A percentile compares a stretch with the other conserved stretches of the same genome.
These are phyloP conservation scores for Dimargaris verticillata DNA, from an alignment of 192 early-diverging fungal species.

Conservation along the genomic window DNA sequence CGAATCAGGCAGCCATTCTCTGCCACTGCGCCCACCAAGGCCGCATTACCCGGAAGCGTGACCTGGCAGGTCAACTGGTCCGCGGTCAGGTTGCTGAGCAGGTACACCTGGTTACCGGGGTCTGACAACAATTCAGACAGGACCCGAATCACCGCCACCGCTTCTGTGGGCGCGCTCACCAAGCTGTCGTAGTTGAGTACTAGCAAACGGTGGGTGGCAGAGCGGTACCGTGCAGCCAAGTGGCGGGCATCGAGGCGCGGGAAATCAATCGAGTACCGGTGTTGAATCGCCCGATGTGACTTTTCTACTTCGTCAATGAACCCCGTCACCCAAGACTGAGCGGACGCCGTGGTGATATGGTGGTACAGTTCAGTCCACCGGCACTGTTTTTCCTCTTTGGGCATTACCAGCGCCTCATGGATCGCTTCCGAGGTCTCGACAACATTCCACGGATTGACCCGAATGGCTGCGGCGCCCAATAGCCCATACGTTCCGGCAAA, in stretches of 20 bases:
- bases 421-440: conserved; percentile 74
- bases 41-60: conserved; percentile 41
- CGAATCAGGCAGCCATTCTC: conserved; percentile 62
- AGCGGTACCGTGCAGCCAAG: background rate
- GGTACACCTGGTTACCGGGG: conserved; percentile 51
- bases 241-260: conserved; percentile 20
- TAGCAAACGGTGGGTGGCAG: conserved; percentile 8
- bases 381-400: conserved; percentile 47
- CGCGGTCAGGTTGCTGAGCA: conserved; percentile 57
- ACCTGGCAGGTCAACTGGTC: conserved; percentile 32
- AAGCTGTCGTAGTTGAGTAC: conserved; percentile 52
- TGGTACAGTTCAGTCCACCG: conserved; percentile 59
- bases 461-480: conserved; percentile 41
- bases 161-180: background rate
- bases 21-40: conserved; percentile 43
- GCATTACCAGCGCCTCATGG: conserved; percentile 71
- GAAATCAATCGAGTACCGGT: conserved; percentile 30
- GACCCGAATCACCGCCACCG: conserved; percentile 10
- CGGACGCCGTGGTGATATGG: conserved; percentile 49
- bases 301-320: conserved; percentile 38
- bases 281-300: conserved; percentile 28
- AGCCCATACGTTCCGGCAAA: conserved; percentile 68
- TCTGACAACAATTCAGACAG: conserved; percentile 36
- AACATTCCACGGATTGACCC: conserved; percentile 95
- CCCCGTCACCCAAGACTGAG: conserved; percentile 46